Evolutionary conservation across 805 yeast genomes (phyloP).

Genomic region (Nakazawaea pomicola): DNA sequence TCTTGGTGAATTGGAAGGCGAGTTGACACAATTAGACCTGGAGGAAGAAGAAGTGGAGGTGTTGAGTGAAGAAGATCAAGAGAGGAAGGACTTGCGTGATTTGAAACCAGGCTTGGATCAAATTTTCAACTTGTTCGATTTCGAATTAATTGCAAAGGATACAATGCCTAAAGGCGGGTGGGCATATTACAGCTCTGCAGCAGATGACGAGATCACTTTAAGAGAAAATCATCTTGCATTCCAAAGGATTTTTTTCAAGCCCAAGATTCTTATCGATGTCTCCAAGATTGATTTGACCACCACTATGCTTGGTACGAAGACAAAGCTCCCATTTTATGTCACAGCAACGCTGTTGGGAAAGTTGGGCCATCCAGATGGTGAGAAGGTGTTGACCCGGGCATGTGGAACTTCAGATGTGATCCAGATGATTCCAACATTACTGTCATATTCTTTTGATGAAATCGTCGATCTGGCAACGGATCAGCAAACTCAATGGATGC

Average conservation of each 20-base stretch:
- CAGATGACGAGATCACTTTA: constrained; percentile 88
- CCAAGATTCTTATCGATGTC: constrained; percentile 79
- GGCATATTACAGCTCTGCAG: constrained; percentile 89
- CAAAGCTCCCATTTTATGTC: constrained; percentile 77
- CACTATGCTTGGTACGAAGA: constrained; percentile 65
- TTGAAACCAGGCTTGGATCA: constrained; percentile 62
- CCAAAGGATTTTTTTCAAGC: constrained; percentile 84
- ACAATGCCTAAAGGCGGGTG: constrained; percentile 77
- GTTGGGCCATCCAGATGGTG: constrained; percentile 93
- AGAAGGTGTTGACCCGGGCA: constrained; percentile 78
- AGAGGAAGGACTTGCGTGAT: constrained; percentile 33
- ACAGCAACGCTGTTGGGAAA: constrained; percentile 92
- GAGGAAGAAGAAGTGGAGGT: constrained; percentile 29
- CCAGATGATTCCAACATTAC: constrained; percentile 91
- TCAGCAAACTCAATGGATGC: constrained; percentile 82
- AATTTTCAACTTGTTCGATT: constrained; percentile 76
- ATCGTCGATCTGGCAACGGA: constrained; percentile 64
- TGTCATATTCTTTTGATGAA: constrained; percentile 85
- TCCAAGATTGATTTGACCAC: constrained; percentile 64
- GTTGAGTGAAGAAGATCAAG: constrained; percentile 29
- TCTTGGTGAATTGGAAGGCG: constrained; percentile 9
- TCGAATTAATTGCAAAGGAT: constrained; percentile 79
- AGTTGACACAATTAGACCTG: constrained; percentile 16
- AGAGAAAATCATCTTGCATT: constrained; percentile 90
- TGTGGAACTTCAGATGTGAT: constrained; percentile 65